phyloP scores from a whole-genome alignment of 1,139 yeast species.

The Yamadazyma pseudoaaseri region DNA sequence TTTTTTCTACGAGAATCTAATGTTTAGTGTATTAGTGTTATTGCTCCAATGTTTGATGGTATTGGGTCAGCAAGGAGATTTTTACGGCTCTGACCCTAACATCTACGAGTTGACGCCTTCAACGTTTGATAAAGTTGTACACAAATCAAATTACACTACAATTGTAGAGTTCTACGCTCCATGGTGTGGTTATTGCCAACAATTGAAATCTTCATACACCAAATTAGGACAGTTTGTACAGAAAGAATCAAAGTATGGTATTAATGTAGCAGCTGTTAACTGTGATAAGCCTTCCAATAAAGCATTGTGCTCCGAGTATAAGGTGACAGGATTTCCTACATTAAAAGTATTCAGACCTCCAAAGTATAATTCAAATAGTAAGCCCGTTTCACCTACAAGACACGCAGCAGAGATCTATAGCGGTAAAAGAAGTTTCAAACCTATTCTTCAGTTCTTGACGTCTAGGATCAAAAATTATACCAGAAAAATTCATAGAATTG shows the following conservation, averaged over 20 bases:
- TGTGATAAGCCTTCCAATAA: constrained; percentile 75
- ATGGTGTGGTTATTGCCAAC: constrained; percentile 87
- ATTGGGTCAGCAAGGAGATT: constrained; percentile 10
- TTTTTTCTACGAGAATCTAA: constrained; percentile 2
- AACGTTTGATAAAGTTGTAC: constrained; percentile 64
- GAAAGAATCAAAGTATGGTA: constrained; percentile 48
- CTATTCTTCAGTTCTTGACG: constrained; percentile 57
- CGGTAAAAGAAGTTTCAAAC: constrained; percentile 65
- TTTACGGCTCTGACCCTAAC: constrained; percentile 35
- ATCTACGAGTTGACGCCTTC: constrained; percentile 57
- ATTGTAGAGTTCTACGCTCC: constrained; percentile 95
- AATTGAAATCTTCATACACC: constrained; percentile 53
- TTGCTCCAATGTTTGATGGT: constrained; percentile 6
- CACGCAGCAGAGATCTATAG: constrained; percentile 66
- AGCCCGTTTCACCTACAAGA: constrained; percentile 18
- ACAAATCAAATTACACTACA: constrained; percentile 71
- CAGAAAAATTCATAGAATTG: constrained; percentile 40
- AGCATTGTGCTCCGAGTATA: constrained; percentile 64
- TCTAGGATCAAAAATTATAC: constrained; percentile 74
- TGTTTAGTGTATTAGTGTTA: neutral
- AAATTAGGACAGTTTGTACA: constrained; percentile 63
- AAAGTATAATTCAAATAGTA: constrained; percentile 37
- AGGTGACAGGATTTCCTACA: constrained; percentile 79
- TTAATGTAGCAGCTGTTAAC: constrained; percentile 80
- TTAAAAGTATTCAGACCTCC: constrained; percentile 80